Percentiles rank a stretch among this genome's conserved stretches.
These are phyloP conservation scores for Murraya koenigii DNA, from an alignment of 345 rosid genomes.

Conservation along the genomic window DNA sequence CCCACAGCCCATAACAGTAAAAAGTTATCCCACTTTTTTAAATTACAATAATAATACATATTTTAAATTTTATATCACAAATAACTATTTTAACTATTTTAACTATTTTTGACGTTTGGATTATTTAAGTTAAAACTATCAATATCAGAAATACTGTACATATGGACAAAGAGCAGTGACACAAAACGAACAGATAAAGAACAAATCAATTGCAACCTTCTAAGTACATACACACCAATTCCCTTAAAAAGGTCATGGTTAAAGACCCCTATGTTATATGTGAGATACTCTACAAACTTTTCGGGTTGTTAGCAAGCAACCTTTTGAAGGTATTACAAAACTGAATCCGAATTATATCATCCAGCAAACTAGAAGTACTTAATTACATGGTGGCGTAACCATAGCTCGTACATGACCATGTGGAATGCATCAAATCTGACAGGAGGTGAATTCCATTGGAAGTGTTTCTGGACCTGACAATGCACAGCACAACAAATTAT, in stretches of 20 bases:
- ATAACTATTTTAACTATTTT: too few species aligned
- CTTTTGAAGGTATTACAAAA: neutral
- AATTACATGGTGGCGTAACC: conserved; percentile 89
- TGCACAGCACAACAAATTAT: conserved; percentile 14
- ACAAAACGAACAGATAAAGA: conserved; percentile 2
- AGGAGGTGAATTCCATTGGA: conserved; percentile 92
- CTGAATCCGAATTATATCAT: neutral
- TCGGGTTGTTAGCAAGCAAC: conserved; percentile 6
- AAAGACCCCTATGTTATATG: neutral
- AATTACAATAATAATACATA: too few species aligned
- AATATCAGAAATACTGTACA: neutral
- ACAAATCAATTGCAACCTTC: conserved; percentile 13
- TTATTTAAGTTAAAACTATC: neutral
- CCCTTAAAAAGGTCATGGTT: conserved; percentile 6
- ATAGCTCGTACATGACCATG: conserved; percentile 93
- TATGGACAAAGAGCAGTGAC: neutral
- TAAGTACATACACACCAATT: neutral
- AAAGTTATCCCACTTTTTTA: too few species aligned
- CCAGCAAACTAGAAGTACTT: conserved; percentile 48
- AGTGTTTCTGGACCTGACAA: conserved; percentile 85
- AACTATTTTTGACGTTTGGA: too few species aligned
- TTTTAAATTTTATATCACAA: too few species aligned
- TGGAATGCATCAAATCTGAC: conserved; percentile 78
- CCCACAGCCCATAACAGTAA: too few species aligned
- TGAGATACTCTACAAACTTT: conserved; percentile 19